Evolutionary conservation across 768 basidiomycete species (phyloP).

Genomic region (Calocybe cyanea): DNA sequence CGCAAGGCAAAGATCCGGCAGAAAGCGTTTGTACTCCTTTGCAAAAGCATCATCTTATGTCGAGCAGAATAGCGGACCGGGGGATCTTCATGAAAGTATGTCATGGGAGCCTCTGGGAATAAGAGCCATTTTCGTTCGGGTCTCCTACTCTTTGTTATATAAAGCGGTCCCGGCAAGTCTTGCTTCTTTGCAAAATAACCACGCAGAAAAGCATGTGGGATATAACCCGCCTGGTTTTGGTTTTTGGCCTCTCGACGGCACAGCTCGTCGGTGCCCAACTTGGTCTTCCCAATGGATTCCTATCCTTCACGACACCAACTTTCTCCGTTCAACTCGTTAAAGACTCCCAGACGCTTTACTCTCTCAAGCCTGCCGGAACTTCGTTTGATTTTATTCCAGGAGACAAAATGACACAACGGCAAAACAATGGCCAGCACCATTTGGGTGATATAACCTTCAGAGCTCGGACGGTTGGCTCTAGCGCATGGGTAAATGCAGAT

Average conservation of each 20-base stretch:
- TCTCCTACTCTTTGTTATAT: neutral
- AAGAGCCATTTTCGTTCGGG: neutral
- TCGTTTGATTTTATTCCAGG: slow-evolving; percentile 50
- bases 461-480: slow-evolving; percentile 40
- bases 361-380: slow-evolving; percentile 36
- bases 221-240: slow-evolving; percentile 1
- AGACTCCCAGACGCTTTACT: slow-evolving; percentile 54
- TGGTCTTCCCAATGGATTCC: slow-evolving; percentile 44
- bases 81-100: slow-evolving; percentile 3
- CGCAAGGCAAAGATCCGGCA: no score
- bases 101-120: slow-evolving; percentile 5
- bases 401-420: slow-evolving; percentile 46
- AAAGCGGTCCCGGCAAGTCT: neutral
- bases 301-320: slow-evolving; percentile 39
- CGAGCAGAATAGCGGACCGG: slow-evolving; percentile 6
- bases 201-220: slow-evolving; percentile 2
- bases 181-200: neutral
- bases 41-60: neutral
- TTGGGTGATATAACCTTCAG: slow-evolving; percentile 55
- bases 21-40: no score
- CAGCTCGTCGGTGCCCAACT: slow-evolving; percentile 26
- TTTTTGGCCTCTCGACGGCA: slow-evolving; percentile 4
- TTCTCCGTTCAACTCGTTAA: slow-evolving; percentile 48
- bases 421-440: slow-evolving; percentile 48
- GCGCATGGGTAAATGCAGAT: slow-evolving; percentile 44